Conservation (phyloP, 805 yeast species). For the Zygotorulaspora florentina region DNA sequence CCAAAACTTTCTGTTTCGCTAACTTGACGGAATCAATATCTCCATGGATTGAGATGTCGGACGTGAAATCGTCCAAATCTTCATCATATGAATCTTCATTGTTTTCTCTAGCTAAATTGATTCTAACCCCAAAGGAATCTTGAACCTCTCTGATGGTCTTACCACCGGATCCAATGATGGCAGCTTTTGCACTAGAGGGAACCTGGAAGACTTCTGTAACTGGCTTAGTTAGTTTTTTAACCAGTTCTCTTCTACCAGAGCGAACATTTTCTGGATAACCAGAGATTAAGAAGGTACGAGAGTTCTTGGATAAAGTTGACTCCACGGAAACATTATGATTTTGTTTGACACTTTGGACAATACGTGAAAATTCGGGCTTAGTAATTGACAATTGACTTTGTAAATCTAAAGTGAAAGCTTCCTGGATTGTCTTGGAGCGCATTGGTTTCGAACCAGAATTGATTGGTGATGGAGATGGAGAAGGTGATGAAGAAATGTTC, state of each 20-base stretch:
- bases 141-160: slow-evolving; percentile 73
- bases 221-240: slow-evolving; percentile 74
- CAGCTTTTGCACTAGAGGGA: slow-evolving; percentile 73
- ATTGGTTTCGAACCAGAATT: slow-evolving; percentile 41
- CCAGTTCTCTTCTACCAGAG: slow-evolving; percentile 68
- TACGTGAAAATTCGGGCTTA: slow-evolving; percentile 64
- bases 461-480: slow-evolving; percentile 21
- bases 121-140: slow-evolving; percentile 66
- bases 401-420: slow-evolving; percentile 69
- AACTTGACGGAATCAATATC: slow-evolving; percentile 75
- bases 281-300: slow-evolving; percentile 76
- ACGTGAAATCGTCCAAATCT: slow-evolving; percentile 56
- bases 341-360: slow-evolving; percentile 59
- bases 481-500: slow-evolving; percentile 18
- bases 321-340: slow-evolving; percentile 64
- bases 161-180: slow-evolving; percentile 86
- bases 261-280: slow-evolving; percentile 67
- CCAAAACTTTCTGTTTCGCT: slow-evolving; percentile 66
- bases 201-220: slow-evolving; percentile 55
- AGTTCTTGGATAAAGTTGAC: slow-evolving; percentile 73
- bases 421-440: slow-evolving; percentile 62
- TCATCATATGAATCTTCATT: slow-evolving; percentile 43
- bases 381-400: slow-evolving; percentile 62
- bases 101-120: slow-evolving; percentile 43
- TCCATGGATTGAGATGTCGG: slow-evolving; percentile 69